A percentile compares a stretch with the other conserved stretches of the same genome.
Evolutionary conservation across 192 early-diverging fungal genomes (phyloP).

Genomic region (Lobosporangium transversale): DNA sequence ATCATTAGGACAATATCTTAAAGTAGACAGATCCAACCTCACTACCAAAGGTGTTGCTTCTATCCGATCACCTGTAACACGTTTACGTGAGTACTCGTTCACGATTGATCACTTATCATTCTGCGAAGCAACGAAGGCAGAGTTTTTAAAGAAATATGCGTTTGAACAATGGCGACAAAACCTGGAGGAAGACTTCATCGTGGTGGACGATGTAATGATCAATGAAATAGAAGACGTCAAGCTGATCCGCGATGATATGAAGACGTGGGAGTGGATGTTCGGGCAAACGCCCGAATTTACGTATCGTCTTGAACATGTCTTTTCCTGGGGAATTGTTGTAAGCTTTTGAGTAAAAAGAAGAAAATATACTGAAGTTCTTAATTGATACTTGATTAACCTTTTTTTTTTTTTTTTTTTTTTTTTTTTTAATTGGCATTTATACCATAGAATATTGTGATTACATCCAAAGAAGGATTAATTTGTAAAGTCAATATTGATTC

Average conservation of each 20-base stretch:
- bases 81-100: constrained; percentile 81
- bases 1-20: constrained; percentile 42
- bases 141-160: constrained; percentile 74
- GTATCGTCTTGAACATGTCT: constrained; percentile 59
- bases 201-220: constrained; percentile 24
- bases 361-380: neutral
- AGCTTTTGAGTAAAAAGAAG: no score
- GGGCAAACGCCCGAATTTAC: constrained; percentile 93
- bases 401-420: neutral
- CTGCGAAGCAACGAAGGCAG: constrained; percentile 76
- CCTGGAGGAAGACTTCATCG: constrained; percentile 19
- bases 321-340: constrained; percentile 68
- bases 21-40: constrained; percentile 62
- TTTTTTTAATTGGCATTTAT: neutral
- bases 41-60: constrained; percentile 90
- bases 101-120: constrained; percentile 87
- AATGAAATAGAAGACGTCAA: constrained; percentile 27
- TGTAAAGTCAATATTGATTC: constrained; percentile 21
- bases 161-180: constrained; percentile 44
- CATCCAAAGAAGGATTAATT: constrained; percentile 37
- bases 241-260: constrained; percentile 55
- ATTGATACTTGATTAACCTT: neutral
- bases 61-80: constrained; percentile 88
- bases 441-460: constrained; percentile 24
- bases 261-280: constrained; percentile 89